Evolutionary conservation across 345 rosid genomes (phyloP).

Genomic region (Linum trigynum): DNA sequence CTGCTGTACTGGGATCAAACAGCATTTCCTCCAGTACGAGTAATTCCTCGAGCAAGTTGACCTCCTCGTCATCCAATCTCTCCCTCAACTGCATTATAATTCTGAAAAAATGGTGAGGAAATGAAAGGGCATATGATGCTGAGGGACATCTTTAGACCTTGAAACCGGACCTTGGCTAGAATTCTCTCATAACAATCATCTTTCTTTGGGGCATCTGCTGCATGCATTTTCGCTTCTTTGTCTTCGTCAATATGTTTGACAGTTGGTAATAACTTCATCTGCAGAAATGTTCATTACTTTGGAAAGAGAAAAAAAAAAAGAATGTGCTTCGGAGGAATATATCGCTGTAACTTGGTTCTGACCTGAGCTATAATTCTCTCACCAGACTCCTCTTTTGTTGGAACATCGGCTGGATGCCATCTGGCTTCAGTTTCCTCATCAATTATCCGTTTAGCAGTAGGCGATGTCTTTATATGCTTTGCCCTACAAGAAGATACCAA

Average conservation of each 20-base stretch:
- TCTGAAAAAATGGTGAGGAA: constrained; percentile 9
- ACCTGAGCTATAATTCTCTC: constrained; percentile 49
- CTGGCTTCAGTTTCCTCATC: constrained; percentile 34
- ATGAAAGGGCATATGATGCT: background rate
- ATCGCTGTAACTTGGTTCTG: constrained; percentile 9
- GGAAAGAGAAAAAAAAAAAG: background rate
- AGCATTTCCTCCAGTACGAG: constrained; percentile 43
- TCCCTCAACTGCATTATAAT: constrained; percentile 42
- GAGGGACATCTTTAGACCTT: background rate
- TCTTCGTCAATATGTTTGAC: constrained; percentile 20
- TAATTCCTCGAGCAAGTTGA: constrained; percentile 59
- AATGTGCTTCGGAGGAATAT: background rate
- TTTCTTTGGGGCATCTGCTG: constrained; percentile 19
- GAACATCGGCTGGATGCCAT: constrained; percentile 23
- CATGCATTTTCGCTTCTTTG: constrained; percentile 29
- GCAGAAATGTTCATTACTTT: background rate
- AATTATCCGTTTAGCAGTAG: constrained; percentile 19
- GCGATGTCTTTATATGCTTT: constrained; percentile 69
- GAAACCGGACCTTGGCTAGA: constrained; percentile 39
- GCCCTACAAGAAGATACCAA: constrained; percentile 39
- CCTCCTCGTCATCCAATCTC: constrained; percentile 47
- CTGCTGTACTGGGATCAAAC: constrained; percentile 31
- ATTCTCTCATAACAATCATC: constrained; percentile 43
- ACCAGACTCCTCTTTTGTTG: constrained; percentile 32
- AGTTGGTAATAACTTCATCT: background rate